Evolutionary conservation across 108 stramenopile species (phyloP), one percentile per base, ranked within the genome.

Genomic region (Fistulifera pelliculosa): DNA sequence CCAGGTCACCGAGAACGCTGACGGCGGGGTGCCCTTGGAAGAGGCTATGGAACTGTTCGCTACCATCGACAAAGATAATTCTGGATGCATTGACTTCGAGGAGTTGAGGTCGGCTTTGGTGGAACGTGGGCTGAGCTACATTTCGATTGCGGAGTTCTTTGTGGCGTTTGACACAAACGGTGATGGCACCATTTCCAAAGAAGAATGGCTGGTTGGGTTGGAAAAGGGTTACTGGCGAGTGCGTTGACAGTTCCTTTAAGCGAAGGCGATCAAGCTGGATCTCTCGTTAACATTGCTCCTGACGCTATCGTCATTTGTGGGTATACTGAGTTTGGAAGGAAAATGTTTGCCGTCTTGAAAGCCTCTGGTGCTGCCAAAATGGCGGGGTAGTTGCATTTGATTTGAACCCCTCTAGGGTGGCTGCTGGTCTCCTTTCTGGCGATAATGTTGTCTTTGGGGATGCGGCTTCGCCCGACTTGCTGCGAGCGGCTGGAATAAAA

Each of bases 291-390:
- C 10, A 57, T 78, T 18, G 68, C 84, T 17, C 64, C 64, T 7
- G 70, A 85, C 54, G 75, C 80, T 10, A 65, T 85, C 19, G 69
- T 85, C 6, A 60, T 85, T 27, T 81, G 80, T 50, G 84, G 84
- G 13, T 79, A 77, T 44, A 64, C 66, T 0, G 77, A 74, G 16
- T 49, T 79, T 51, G 84, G 84, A 15, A 47, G 66, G 47, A 56
- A 60, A 24, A 52, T 77, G 23, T 38, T 72, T 2, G 23, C 54
- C n/a, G 64, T 62, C 26, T 28, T 16, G 41, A 38, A 53, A 25
- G 31, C 17, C 11, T 16, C 12, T 40, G 56, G 18, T 43, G 5
- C 10, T 16, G 19, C 15, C 27, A 21, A 7, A 43, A 41, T 23
- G 78, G 75, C 38, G 44, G 58, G 16, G 52, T 79, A 19, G 79